A percentile compares a stretch with the other conserved stretches of the same genome.
Evolutionary conservation across 2,329 filamentous ascomycete genomes (phyloP).

Genomic region (Fusarium marasasianum): DNA sequence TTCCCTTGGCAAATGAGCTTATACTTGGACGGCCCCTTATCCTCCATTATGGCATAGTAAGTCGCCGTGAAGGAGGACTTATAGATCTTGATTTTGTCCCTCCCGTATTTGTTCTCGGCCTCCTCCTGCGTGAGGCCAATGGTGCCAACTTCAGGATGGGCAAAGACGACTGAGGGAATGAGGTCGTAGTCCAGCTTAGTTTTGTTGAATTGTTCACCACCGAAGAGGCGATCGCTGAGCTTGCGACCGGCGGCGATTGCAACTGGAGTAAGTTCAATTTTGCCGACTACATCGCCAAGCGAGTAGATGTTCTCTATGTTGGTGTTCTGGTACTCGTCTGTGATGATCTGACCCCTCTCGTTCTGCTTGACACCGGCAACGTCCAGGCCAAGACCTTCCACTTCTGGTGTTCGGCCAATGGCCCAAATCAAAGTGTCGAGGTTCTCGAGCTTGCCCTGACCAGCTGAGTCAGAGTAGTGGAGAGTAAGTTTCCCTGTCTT

Average conservation of each 20-base stretch:
- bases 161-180: not conserved
- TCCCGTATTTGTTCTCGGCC: not conserved
- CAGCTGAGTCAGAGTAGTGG: not conserved
- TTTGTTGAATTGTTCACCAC: rapidly evolving
- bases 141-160: not conserved
- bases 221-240: not conserved
- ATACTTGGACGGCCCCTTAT: not conserved
- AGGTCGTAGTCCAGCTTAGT: not conserved
- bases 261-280: not conserved
- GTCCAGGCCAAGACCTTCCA: not conserved
- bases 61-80: not conserved
- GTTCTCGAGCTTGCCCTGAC: not conserved
- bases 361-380: rapidly evolving
- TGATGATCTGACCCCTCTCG: not conserved
- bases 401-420: not conserved
- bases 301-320: not conserved
- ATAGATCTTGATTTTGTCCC: not conserved
- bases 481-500: not conserved
- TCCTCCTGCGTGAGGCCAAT: not conserved
- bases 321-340: not conserved
- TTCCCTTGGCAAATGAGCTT: not conserved
- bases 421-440: not conserved
- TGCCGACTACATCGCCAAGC: not conserved
- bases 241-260: not conserved
- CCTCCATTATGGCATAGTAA: not conserved